These are phyloP conservation scores for Phytophthora pini DNA, from an alignment of 352 stramenopile species.

Conservation along the genomic window DNA sequence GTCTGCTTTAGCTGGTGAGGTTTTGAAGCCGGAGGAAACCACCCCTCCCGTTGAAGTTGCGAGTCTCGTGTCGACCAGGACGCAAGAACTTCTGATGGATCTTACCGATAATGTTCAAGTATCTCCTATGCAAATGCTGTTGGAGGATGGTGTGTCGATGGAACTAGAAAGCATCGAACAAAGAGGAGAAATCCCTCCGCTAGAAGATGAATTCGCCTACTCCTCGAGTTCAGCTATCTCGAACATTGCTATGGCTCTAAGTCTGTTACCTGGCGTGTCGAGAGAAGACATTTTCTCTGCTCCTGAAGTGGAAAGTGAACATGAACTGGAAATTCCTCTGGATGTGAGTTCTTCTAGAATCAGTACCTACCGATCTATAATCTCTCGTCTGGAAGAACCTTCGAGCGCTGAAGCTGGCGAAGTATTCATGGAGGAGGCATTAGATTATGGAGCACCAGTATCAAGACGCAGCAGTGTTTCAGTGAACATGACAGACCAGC, in stretches of 20 bases:
- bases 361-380: constrained; percentile 14
- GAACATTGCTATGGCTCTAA: constrained; percentile 38
- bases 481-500: neutral
- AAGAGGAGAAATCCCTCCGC: neutral
- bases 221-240: constrained; percentile 27
- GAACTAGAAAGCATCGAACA: constrained; percentile 13
- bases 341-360: constrained; percentile 5
- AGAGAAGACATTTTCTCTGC: constrained; percentile 8
- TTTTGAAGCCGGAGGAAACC: constrained; percentile 4
- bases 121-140: no score
- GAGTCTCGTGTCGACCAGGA: neutral
- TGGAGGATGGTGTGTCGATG: constrained; percentile 1
- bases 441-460: neutral
- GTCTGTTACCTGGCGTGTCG: constrained; percentile 30
- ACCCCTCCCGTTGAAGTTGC: constrained; percentile 6
- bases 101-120: neutral
- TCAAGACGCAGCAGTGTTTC: neutral
- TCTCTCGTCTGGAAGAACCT: neutral
- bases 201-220: constrained; percentile 35
- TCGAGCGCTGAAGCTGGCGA: neutral
- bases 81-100: neutral
- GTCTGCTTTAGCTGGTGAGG: constrained; percentile 10
- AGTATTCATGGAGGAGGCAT: neutral
- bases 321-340: neutral
- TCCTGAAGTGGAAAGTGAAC: constrained; percentile 1